phyloP scores from a whole-genome alignment of 2,329 filamentous ascomycete species.

The Fonsecaea pugnacius region DNA sequence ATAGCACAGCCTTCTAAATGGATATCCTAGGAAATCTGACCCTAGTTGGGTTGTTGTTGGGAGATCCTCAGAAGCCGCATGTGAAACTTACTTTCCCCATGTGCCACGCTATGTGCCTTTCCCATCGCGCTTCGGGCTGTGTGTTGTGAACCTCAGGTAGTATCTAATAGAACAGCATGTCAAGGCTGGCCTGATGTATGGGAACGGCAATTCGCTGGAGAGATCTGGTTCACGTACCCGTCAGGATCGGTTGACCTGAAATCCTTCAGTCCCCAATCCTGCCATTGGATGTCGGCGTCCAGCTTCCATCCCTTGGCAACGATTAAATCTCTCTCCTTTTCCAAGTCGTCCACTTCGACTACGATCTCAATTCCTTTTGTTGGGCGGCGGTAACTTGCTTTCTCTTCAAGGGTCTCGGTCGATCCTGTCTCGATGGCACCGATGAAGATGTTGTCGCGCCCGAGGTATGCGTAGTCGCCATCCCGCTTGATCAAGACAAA shows the following conservation, averaged over 20 bases:
- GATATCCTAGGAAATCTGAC: not conserved
- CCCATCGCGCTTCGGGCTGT: slow-evolving; percentile 14
- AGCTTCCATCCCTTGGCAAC: slow-evolving; percentile 24
- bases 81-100: slow-evolving; percentile 11
- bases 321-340: slow-evolving; percentile 26
- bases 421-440: slow-evolving; percentile 25
- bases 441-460: slow-evolving; percentile 29
- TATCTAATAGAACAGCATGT: not conserved
- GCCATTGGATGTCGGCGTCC: slow-evolving; percentile 25
- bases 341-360: slow-evolving; percentile 32
- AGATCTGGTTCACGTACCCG: slow-evolving; percentile 24
- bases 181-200: not conserved
- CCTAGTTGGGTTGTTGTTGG: not conserved
- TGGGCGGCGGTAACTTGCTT: slow-evolving; percentile 22
- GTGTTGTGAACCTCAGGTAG: slow-evolving; percentile 22
- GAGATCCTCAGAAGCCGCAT: not conserved
- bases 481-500: slow-evolving; percentile 29
- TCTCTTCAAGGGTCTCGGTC: slow-evolving; percentile 21
- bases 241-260: slow-evolving; percentile 32
- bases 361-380: slow-evolving; percentile 31
- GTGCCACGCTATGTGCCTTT: slow-evolving; percentile 9
- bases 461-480: slow-evolving; percentile 29
- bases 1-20: not conserved
- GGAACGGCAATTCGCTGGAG: slow-evolving; percentile 18
- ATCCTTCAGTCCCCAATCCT: slow-evolving; percentile 31